Base-by-base conservation (phyloP, 129 eudicot genomes). In the Silybum marianum region DNA sequence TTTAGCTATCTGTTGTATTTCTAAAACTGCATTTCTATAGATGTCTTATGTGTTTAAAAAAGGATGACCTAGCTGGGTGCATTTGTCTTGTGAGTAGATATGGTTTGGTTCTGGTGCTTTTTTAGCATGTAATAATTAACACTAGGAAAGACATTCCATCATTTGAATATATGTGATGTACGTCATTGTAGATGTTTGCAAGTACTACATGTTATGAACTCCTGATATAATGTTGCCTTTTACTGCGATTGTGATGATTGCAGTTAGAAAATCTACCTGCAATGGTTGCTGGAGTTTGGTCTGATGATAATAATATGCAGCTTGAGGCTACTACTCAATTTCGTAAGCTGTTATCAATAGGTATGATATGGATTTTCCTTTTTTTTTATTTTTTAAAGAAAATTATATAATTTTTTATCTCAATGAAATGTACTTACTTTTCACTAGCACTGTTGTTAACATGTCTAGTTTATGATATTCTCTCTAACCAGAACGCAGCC, bases 321-420 rank as follows among this genome's bases (percentile, higher is more conserved):
- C 82, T 86, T 46, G 93, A 91, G 69, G 97, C 97, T 76, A 91
- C 93, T 24, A 89, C 92, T 51, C 97, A 91, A 60, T 86, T 89
- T 51, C 81, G 97, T 30, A 89, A 91, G 86, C 86, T 91, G 36
- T 75, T 91, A 60, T 91, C 93, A 19, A 89, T 91, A 70, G 93
- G 97, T 91, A 58, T 18, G 66, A 21, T 1, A 58, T 58, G 66
- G 66, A 5, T 51, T 51, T 58, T 28, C 1, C 66, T 9, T 1
- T n/a, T 18, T 58, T 1, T 58, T 18, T 58, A 44, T 11, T 44
- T 6, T 6, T 16, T 58, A 58, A 18, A 58, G 66, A 6, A n/a
- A 2, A 14, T 9, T 38, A 11, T 6, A 18, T 19, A 21, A 14
- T 25, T 22, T 66, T 39, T 19, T 65, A 21, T 65, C 30, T 65